Evolutionary conservation across 129 eudicot genomes (phyloP), one percentile per base, ranked within the genome.

Genomic region (Pseudognaphalium luteoalbum): DNA sequence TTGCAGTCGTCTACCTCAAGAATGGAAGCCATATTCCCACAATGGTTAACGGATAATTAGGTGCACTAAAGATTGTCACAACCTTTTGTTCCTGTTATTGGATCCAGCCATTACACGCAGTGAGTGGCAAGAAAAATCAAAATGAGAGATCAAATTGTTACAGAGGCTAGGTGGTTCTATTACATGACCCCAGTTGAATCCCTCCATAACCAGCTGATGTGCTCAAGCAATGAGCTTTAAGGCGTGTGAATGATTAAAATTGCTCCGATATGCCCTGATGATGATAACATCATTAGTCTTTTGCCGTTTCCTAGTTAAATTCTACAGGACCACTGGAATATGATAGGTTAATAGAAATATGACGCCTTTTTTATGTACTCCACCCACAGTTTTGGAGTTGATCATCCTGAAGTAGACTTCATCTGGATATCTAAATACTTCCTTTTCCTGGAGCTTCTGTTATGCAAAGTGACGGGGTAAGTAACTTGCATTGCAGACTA

Each of bases 201-300:
- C 98, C 80, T 92, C 98, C 96, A 92, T 92, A 65, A 92, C 98
- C 83, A 89, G 91, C 81, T 92, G 97, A 72, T 92, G 97, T 54
- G 97, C 97, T 86, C 97, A 84, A 25, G 96, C 96, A 83, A 92
- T 92, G 67, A 89, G 90, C 86, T 89, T 92, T 70, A 92, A 72
- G 73, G 70, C 74, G 60, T 92, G 89, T 60, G 96, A 84, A 78
- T 92, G 97, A 76, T 92, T 89, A 63, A n/a, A 92, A 92, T 71
- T 92, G 97, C 82, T 89, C 97, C 2, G 96, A 89, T 62, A 92
- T 92, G 69, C 89, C 97, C 97, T 92, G 89, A 82, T 28, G 4
- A 19, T 2, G n/a, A n/a, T n/a, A n/a, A n/a, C n/a, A n/a, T n/a
- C n/a, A n/a, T n/a, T n/a, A n/a, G n/a, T n/a, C n/a, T n/a, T n/a